phyloP scores from a whole-genome alignment of 352 stramenopile genomes.

The Pythium chondricola region DNA sequence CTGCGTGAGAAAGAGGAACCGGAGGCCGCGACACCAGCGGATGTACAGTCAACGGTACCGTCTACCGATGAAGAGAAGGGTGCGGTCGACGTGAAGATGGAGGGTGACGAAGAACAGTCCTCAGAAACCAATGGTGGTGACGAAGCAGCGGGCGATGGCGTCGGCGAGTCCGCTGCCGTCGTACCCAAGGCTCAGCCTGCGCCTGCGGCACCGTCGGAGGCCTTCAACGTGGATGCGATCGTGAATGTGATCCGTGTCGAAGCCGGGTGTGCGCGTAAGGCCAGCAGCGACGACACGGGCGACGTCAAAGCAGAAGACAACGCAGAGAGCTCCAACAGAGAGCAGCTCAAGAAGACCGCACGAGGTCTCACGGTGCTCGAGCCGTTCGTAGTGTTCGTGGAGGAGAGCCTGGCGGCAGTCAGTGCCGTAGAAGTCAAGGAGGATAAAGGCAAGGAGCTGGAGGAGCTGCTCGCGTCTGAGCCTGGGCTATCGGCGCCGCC shows the following conservation, averaged over 20 bases:
- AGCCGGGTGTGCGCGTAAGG: conserved; percentile 58
- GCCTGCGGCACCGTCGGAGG: conserved; percentile 7
- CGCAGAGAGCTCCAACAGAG: conserved; percentile 4
- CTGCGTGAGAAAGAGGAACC: conserved; percentile 3
- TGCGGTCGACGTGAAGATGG: not conserved
- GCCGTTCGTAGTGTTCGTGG: conserved; percentile 49
- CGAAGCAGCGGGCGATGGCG: not conserved
- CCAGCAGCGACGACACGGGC: conserved; percentile 5
- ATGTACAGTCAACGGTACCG: too few relatives aligned
- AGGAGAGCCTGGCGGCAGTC: conserved; percentile 59
- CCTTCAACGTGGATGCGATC: conserved; percentile 38
- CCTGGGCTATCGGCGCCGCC: conserved; percentile 28
- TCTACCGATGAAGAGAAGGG: too few relatives aligned
- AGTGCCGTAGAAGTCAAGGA: conserved; percentile 62
- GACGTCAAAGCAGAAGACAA: conserved; percentile 12
- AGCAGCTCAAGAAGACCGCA: conserved; percentile 11
- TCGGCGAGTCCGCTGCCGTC: too few relatives aligned
- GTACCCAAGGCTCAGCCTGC: not conserved
- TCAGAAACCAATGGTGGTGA: not conserved
- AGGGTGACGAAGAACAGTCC: not conserved
- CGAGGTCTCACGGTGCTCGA: conserved; percentile 38
- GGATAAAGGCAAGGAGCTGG: conserved; percentile 50
- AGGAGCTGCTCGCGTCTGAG: conserved; percentile 36
- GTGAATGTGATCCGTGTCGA: conserved; percentile 66
- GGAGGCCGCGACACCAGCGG: too few relatives aligned